Base-by-base conservation (phyloP, 768 basidiomycete species). In the Pisolithus microcarpus region DNA sequence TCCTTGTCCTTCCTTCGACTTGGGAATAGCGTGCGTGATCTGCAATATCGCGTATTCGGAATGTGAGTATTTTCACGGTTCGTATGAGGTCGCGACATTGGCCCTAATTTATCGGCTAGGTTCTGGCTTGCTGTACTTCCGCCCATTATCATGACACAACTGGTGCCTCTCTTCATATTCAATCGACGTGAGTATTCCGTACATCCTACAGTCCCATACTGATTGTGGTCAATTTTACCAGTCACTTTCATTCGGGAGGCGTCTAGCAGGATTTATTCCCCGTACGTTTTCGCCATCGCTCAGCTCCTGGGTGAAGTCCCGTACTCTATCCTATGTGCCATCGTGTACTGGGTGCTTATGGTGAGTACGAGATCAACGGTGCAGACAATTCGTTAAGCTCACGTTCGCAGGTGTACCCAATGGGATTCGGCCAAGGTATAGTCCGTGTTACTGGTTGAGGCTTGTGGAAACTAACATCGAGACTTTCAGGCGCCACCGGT, bases 251-350 rank as follows among this genome's bases (percentile, higher is more conserved):
- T 73, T 21, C 59, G 65, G 54, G 90, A 92, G 69, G 76, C 87
- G 0, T 87, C 84, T 2, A 87, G 86, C 68, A 80, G 86, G 53
- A 92, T 93, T 61, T 93, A 93, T 67, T 87, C 84, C 0, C 84
- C 88, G 0, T 83, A 82, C 51, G 87, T 91, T 19, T 94, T 94
- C 62, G 86, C 90, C 28, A 76, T 89, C 31, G 81, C 84, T 2
- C 91, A 93, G 61, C 73, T 93, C 23, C 62, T 88, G 13, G 84
- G 89, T 39, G 91, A 95, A 66, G 76, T 87, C 50, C 91, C 90
- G 0, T 87, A 84, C 65, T 83, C 78, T 44, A 62, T 86, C 30
- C 60, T 87, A 13, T 91, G 87, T 56, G 84, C 77, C 10, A 60
- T 80, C 46, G 74, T 83, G 0, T 93, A 91, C 68, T 94, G 84